Base-by-base conservation (phyloP, 1,284 basidiomycete species). In the Sporisorium scitamineum region DNA sequence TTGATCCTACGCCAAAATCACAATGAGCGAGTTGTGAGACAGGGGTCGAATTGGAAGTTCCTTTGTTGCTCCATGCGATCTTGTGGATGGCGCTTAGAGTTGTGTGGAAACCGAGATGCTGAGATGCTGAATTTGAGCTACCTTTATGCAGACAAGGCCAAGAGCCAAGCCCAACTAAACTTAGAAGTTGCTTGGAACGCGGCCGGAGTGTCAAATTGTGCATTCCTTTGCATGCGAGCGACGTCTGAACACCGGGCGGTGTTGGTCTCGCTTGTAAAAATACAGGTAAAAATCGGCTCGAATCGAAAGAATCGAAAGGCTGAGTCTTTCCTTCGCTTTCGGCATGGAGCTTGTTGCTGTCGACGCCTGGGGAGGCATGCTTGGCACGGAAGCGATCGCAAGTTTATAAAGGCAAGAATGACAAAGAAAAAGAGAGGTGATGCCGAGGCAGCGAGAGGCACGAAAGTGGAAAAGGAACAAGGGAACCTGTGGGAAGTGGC, bases 161-260 rank as follows among this genome's bases (percentile, higher is more conserved):
- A 24, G 24, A 20, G 50, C 20, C 50, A 32, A 42, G 26, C 27
- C 2, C 5, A 13, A 9, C n/a, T 50, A 8, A 22, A 34, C 14
- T 5, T 53, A 54, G 59, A 61, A 54, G 52, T 54, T 47, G 54
- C 13, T 32, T 24, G n/a, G n/a, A 10, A 29, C 13, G 16, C 32
- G n/a, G 54, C 27, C 61, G 61, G 61, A 45, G 44, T 63, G 39
- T 63, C 61, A 63, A 63, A 63, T 18, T 63, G 26, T 42, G 61
- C 54, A 52, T 29, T 10, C 24, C 41, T 45, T 2, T 37, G 51
- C 52, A 54, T 53, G 41, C 31, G 39, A 20, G 18, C n/a, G n/a
- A 47, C 26, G 42, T 47, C 45, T 37, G 18, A n/a, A 37, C 52
- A 39, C 14, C 16, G 22, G 20, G 6, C 11, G 18, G 48, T 50